Evolutionary conservation across 768 basidiomycete species (phyloP).

Genomic region (Mycena maculata): DNA sequence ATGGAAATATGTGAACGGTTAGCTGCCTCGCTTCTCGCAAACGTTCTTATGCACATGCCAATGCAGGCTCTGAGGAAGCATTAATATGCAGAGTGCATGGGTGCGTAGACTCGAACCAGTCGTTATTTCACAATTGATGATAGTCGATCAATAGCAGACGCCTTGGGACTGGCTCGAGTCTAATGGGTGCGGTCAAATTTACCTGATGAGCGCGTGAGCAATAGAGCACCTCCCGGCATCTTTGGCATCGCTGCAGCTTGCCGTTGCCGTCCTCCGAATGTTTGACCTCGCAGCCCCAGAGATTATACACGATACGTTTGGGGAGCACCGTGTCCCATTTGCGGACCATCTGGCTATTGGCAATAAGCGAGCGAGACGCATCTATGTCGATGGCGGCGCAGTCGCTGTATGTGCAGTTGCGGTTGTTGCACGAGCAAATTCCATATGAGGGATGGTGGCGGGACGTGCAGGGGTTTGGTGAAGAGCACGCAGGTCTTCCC

Average conservation of each 20-base stretch:
- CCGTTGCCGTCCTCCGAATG: constrained; percentile 9
- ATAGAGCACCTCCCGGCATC: constrained; percentile 34
- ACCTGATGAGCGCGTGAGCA: constrained; percentile 25
- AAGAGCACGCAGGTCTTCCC: constrained; percentile 30
- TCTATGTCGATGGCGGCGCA: constrained; percentile 28
- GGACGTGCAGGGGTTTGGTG: constrained; percentile 23
- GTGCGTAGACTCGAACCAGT: too few species aligned
- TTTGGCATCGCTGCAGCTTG: constrained; percentile 29
- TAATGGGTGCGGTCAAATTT: neutral
- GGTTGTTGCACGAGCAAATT: constrained; percentile 22
- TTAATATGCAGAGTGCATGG: neutral
- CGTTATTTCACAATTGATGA: too few species aligned
- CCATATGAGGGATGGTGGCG: constrained; percentile 13
- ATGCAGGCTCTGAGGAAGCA: neutral
- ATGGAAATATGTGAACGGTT: too few species aligned
- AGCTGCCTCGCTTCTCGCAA: constrained; percentile 8
- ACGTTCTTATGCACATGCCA: constrained; percentile 7
- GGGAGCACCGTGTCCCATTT: neutral
- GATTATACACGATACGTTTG: constrained; percentile 28
- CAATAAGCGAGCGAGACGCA: constrained; percentile 8
- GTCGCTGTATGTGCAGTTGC: neutral
- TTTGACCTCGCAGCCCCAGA: constrained; percentile 25
- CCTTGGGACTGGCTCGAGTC: neutral
- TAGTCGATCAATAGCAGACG: too few species aligned
- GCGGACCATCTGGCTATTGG: constrained; percentile 19